Evolutionary conservation across 306 rosid genomes (phyloP).

Genomic region (Glycyrrhiza uralensis): DNA sequence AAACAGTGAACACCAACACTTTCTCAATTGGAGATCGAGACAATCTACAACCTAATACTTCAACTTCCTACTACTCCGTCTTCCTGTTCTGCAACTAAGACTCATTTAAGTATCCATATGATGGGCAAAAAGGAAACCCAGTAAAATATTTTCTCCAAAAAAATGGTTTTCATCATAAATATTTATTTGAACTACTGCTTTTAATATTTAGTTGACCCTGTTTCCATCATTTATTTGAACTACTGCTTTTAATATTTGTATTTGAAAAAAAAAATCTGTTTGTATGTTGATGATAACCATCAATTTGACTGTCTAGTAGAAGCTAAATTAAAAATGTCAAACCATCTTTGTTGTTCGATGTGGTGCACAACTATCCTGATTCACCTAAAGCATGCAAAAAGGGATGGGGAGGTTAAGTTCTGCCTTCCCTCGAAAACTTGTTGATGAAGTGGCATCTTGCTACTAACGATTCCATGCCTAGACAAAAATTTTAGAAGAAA

Average conservation of each 20-base stretch:
- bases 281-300: not conserved
- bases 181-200: too few species aligned
- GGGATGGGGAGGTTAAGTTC: not conserved
- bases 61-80: slow-evolving; percentile 5
- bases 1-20: not conserved
- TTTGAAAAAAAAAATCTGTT: not conserved
- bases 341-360: not conserved
- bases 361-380: not conserved
- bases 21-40: not conserved
- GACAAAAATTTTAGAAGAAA: not conserved
- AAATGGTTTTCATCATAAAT: too few species aligned
- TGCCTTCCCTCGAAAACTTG: not conserved
- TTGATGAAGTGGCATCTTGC: slow-evolving; percentile 22
- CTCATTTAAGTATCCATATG: not conserved
- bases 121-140: not conserved
- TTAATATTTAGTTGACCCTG: too few species aligned
- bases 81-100: not conserved
- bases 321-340: not conserved
- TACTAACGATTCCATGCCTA: slow-evolving; percentile 21
- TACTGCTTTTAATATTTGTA: not conserved
- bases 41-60: not conserved
- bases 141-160: not conserved
- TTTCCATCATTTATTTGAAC: not conserved
- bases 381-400: not conserved
- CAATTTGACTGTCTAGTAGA: not conserved